Evolutionary conservation across 257 asterid species (phyloP).

Genomic region (Solanum rostratum): DNA sequence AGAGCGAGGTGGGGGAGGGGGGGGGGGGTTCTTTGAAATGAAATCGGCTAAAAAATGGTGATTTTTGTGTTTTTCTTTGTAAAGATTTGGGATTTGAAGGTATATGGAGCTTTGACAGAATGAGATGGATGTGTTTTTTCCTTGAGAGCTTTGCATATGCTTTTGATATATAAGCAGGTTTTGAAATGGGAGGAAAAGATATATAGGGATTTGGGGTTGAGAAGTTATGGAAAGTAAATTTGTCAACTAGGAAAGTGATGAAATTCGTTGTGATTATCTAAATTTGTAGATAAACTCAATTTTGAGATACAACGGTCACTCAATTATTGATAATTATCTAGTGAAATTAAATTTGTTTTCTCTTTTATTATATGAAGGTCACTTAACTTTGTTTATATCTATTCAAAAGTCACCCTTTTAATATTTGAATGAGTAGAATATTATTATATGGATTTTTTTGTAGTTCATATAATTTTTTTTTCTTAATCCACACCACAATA

Average conservation of each 20-base stretch:
- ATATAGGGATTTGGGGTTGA: background rate
- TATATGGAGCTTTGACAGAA: background rate
- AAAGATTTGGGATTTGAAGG: background rate
- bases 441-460: too few relatives aligned
- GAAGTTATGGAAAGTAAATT: too few relatives aligned
- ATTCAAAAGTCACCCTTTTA: too few relatives aligned
- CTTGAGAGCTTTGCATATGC: background rate
- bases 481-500: too few relatives aligned
- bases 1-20: background rate
- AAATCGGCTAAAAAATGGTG: background rate
- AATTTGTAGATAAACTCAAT: background rate
- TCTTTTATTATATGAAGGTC: too few relatives aligned
- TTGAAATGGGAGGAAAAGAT: background rate
- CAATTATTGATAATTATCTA: too few relatives aligned
- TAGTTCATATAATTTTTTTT: too few relatives aligned
- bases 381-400: background rate
- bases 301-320: too few relatives aligned
- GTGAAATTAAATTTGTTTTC: too few relatives aligned
- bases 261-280: background rate
- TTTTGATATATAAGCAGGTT: background rate
- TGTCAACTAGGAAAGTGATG: too few relatives aligned
- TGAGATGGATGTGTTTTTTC: too few relatives aligned
- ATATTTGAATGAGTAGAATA: too few relatives aligned
- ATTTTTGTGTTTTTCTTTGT: background rate
- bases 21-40: background rate